Conservation (phyloP, 352 stramenopile species). For the Phytophthora citrophthora region DNA sequence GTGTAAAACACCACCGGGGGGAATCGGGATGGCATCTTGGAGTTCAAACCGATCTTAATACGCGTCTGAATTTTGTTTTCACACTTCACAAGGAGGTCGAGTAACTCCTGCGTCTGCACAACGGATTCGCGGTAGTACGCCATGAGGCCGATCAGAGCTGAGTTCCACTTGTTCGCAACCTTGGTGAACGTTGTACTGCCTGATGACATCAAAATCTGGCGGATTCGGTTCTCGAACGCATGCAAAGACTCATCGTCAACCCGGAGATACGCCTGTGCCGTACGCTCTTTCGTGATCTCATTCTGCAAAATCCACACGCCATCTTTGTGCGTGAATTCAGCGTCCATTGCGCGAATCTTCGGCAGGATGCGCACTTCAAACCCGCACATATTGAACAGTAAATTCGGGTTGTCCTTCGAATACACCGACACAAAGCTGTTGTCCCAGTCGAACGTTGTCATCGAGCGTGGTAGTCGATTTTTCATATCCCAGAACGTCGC, state of each 20-base stretch:
- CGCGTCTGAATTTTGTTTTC: constrained; percentile 99
- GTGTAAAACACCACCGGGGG: constrained; percentile 99
- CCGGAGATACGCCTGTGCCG: constrained; percentile 97
- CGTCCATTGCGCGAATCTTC: constrained; percentile 90
- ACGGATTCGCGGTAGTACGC: constrained; percentile 99
- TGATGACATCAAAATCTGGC: constrained; percentile 99
- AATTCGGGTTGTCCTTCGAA: constrained; percentile 99
- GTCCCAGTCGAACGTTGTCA: constrained; percentile 99
- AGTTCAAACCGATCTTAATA: constrained; percentile 99
- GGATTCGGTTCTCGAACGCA: constrained; percentile 99
- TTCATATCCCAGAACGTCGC: constrained; percentile 99
- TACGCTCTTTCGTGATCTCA: constrained; percentile 99
- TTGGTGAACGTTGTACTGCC: constrained; percentile 99
- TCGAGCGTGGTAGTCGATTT: constrained; percentile 97
- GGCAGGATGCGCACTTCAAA: constrained; percentile 98
- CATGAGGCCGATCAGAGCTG: constrained; percentile 97
- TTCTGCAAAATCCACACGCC: constrained; percentile 99
- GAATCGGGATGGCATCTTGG: constrained; percentile 99
- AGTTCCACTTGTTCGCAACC: constrained; percentile 99
- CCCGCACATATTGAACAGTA: constrained; percentile 99
- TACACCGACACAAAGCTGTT: constrained; percentile 99
- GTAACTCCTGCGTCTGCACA: constrained; percentile 99
- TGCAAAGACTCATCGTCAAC: constrained; percentile 96
- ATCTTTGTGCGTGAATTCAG: constrained; percentile 97
- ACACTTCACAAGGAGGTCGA: constrained; percentile 99